These are phyloP conservation scores for Populus hybrid DNA, from an alignment of 441 rosid genomes.

Conservation along the genomic window DNA sequence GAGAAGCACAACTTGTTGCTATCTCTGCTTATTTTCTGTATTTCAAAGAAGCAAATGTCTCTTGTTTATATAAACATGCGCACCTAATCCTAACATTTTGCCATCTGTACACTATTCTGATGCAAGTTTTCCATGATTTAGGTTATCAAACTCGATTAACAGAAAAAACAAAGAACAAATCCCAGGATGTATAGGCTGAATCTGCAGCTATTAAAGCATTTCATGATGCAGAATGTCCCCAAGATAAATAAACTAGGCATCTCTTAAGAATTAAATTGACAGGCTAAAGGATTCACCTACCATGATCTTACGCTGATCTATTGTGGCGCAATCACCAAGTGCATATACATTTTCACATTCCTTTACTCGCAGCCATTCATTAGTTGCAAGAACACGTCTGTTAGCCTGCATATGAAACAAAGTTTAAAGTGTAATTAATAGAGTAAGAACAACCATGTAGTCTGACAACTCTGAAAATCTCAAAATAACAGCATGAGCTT, in stretches of 20 bases:
- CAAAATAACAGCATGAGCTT: not conserved
- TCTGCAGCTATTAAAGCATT: not conserved
- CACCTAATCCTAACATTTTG: not conserved
- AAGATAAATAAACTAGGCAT: not conserved
- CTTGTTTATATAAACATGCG: not conserved
- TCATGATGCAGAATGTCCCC: not conserved
- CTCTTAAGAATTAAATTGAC: conserved; percentile 11
- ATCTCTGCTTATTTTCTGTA: not conserved
- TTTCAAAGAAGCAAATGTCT: not conserved
- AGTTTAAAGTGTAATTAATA: not conserved
- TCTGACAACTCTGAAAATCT: not conserved
- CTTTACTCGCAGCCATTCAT: conserved; percentile 87
- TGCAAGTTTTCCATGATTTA: not conserved
- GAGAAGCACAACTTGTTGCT: not conserved
- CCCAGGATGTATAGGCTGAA: not conserved
- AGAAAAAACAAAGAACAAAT: not conserved
- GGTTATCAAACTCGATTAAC: not conserved
- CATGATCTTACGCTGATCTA: conserved; percentile 88
- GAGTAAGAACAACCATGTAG: not conserved
- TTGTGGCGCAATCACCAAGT: conserved; percentile 92
- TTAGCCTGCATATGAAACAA: conserved; percentile 39
- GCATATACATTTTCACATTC: conserved; percentile 75
- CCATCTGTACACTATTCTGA: not conserved
- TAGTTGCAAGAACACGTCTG: conserved; percentile 70
- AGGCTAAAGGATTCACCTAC: conserved; percentile 35